These are phyloP conservation scores for Ciborinia camelliae DNA, from an alignment of 2,329 filamentous ascomycete genomes.

Conservation along the genomic window DNA sequence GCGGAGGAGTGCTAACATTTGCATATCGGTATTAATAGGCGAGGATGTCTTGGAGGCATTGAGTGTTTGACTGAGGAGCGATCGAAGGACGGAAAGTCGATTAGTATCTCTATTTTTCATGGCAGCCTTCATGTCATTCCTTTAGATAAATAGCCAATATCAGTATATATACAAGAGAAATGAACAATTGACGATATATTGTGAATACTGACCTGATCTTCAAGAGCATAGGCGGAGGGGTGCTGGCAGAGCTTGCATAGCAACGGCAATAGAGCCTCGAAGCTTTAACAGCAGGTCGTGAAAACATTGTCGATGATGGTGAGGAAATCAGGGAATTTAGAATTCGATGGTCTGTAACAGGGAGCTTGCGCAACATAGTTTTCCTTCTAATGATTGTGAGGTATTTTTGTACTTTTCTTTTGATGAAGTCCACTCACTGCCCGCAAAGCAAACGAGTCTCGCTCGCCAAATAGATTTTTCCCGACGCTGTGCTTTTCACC, in stretches of 20 bases:
- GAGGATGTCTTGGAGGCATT: slow-evolving; percentile 71
- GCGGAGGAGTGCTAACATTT: slow-evolving; percentile 64
- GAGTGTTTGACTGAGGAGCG: slow-evolving; percentile 64
- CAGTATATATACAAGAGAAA: neutral
- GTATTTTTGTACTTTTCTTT: neutral
- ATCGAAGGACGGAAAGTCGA: slow-evolving; percentile 65
- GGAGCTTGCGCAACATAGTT: neutral
- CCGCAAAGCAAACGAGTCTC: slow-evolving; percentile 8
- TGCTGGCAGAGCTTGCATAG: slow-evolving; percentile 32
- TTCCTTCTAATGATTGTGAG: neutral
- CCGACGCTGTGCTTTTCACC: neutral
- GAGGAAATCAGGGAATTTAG: neutral
- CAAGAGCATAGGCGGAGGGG: slow-evolving; percentile 37
- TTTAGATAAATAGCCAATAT: slow-evolving; percentile 21
- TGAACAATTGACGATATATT: neutral
- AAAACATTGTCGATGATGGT: slow-evolving; percentile 22
- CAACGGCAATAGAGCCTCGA: slow-evolving; percentile 30
- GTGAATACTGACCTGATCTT: slow-evolving; percentile 38
- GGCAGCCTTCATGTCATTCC: slow-evolving; percentile 58
- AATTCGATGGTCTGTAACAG: neutral
- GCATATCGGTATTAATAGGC: slow-evolving; percentile 67
- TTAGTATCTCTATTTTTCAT: slow-evolving; percentile 63
- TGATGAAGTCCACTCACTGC: slow-evolving; percentile 1
- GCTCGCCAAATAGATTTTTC: slow-evolving; percentile 11
- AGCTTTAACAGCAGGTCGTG: slow-evolving; percentile 27